A percentile compares a stretch with the other conserved stretches of the same genome.
Conservation (phyloP, 208 protist genomes). For the Vickermania spadyakhi region DNA sequence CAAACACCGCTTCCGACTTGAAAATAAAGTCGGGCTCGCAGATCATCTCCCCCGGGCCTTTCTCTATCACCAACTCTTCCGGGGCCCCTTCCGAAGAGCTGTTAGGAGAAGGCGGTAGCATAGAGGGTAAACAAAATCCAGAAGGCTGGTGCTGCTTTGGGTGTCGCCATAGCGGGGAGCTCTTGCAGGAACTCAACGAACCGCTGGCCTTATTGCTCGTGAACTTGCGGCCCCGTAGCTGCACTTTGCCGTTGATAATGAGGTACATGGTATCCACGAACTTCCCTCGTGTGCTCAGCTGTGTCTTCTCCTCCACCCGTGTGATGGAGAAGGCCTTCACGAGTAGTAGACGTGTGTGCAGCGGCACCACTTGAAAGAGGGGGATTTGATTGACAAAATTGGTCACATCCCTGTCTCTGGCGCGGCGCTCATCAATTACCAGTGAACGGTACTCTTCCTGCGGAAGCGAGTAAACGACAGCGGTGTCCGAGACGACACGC, state of each 20-base stretch:
- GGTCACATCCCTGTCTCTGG: constrained; percentile 33
- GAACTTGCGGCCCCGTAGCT: constrained; percentile 12
- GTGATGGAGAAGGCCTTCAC: constrained; percentile 46
- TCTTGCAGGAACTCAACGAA: background rate
- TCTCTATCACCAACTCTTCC: background rate
- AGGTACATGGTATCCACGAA: constrained; percentile 75
- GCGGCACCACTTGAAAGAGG: constrained; percentile 32
- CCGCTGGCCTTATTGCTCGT: background rate
- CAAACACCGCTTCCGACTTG: constrained; percentile 36
- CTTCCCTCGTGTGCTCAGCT: constrained; percentile 28
- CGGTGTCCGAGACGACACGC: constrained; percentile 14
- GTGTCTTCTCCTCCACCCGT: constrained; percentile 24
- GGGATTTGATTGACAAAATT: constrained; percentile 37
- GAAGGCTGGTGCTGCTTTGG: no score
- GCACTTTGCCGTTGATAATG: constrained; percentile 54
- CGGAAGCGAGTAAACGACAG: constrained; percentile 36
- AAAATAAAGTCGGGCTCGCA: constrained; percentile 56
- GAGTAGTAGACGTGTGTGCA: constrained; percentile 29
- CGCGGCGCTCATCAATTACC: constrained; percentile 36
- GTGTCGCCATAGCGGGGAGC: background rate
- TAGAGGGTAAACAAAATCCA: no score
- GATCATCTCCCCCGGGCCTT: constrained; percentile 24
- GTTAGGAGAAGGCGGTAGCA: background rate
- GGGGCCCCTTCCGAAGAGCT: background rate
- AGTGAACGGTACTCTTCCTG: constrained; percentile 44